These are phyloP conservation scores for Exophiala sp. DNA, from an alignment of 2,329 filamentous ascomycete genomes.

Conservation along the genomic window DNA sequence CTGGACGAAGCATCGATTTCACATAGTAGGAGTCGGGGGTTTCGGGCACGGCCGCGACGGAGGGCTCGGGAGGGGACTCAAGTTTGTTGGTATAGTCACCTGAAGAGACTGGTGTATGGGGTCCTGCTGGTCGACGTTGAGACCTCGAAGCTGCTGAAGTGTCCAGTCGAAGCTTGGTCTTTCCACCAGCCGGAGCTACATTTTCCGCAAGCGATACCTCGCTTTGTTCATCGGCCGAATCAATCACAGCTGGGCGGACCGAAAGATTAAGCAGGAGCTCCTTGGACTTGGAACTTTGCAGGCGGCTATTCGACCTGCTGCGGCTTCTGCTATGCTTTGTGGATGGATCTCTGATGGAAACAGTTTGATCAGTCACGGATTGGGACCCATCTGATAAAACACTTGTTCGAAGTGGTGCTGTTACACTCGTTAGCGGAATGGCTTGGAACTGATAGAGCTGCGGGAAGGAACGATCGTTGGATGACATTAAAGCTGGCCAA, in stretches of 20 bases:
- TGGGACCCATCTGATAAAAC: slow-evolving; percentile 10
- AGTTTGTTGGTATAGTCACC: slow-evolving; percentile 20
- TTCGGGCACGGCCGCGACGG: slow-evolving; percentile 18
- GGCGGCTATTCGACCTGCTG: slow-evolving; percentile 20
- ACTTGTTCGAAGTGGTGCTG: slow-evolving; percentile 11
- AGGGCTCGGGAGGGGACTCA: slow-evolving; percentile 9
- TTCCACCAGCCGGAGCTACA: slow-evolving; percentile 9
- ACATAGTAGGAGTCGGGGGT: slow-evolving; percentile 28
- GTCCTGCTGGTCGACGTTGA: slow-evolving; percentile 16
- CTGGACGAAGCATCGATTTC: slow-evolving; percentile 24
- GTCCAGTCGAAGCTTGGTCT: slow-evolving; percentile 23
- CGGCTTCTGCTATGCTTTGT: slow-evolving; percentile 22
- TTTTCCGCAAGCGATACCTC: slow-evolving; percentile 17
- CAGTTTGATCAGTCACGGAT: slow-evolving; percentile 7
- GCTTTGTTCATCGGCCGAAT: slow-evolving; percentile 25
- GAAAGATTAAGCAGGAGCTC: slow-evolving; percentile 23
- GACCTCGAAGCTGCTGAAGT: slow-evolving; percentile 16
- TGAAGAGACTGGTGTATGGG: slow-evolving; percentile 27
- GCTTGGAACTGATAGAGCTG: neutral
- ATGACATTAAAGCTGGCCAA: too few species aligned
- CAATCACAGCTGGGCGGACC: slow-evolving; percentile 19
- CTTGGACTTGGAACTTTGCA: slow-evolving; percentile 22
- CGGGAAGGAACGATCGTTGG: neutral
- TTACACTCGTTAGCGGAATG: slow-evolving; percentile 1
- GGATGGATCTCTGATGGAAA: slow-evolving; percentile 16